Evolutionary conservation across 2,329 filamentous ascomycete species (phyloP), one percentile per base, ranked within the genome.

Genomic region (Truncatella angustata): DNA sequence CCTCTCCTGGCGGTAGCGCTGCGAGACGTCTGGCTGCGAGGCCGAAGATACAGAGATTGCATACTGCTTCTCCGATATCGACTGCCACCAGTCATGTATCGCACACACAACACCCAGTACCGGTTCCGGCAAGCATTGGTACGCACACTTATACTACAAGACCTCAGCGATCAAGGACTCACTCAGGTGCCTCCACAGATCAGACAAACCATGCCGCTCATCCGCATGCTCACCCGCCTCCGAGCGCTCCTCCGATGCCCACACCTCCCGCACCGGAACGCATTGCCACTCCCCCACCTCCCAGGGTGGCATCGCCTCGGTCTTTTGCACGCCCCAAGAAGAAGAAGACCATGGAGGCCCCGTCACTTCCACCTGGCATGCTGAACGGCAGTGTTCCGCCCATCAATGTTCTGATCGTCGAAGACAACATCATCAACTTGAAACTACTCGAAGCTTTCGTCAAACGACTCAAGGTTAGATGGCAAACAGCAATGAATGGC

Each of bases 351-450:
- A 57, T 63, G 46, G 63, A 68, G n/a, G 67, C 72, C 48, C 67
- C 76, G 1, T 70, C 66, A 11, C 64, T 87, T 54, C 80, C 81
- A 23, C 77, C 85, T 4, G 85, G 82, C 26, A 78, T 90, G 62
- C 80, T 96, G 24, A 91, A 93, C 60, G 87, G 86, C 50, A 86
- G 86, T 1, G 91, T 97, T 1, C 94, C 94, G 6, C 93, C 94
- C 1, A 97, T 99, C 73, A 97, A 96, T 61, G 92, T 97, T 6
- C 78, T 99, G 39, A 96, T 99, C 55, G 94, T 99, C 12, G 94
- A 99, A 74, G 94, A 99, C 73, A 99, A 99, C 70, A 91, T 94
- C 57, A 97, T 99, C 79, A 99, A 97, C 66, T 76, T 97, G 60
- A 90, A 91, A 64, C 84, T 99, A 9, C 77, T 99, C 32, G 93